Base-by-base conservation (phyloP, 73 alveolate species). In the Urostyla sp. region DNA sequence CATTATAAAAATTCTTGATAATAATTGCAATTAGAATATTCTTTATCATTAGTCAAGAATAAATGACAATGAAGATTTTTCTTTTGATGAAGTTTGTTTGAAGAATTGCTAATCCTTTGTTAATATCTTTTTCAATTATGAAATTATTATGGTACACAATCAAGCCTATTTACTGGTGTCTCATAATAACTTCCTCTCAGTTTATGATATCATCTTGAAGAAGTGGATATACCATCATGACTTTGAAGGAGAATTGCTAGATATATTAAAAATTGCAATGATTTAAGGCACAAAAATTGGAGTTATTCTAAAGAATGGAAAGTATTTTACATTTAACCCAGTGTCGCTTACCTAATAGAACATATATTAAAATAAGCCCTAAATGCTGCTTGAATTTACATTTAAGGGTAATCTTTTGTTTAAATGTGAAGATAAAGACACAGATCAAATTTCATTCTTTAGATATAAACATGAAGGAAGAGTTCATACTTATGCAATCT, bases 151-250 rank as follows among this genome's bases (percentile, higher is more conserved):
- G 5, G 8, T 35, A 6, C 2, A 30, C 21, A 32, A 36, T 4
- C 21, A 32, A 37, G 15, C 11, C 24, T 10, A 43, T 13, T 40
- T 57, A 43, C 6, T 63, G n/a, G 6, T 63, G 13, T 16, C 60
- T 28, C 79, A 63, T 63, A 60, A 60, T 0, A 63, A 63, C 15
- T 63, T 63, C 44, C 37, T 63, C 3, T 63, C 79, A 5, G 2
- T 63, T 1, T 63, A 21, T 24, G 60, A 63, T 30, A n/a, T 63
- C 6, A 6, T 63, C 5, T 57, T 43, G 5, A 1, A 6, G 45
- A 63, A 40, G n/a, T 63, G 79, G 79, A 27, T n/a, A 16, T 43
- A 31, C 28, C 79, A 63, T 63, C 15, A 43, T 16, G 59, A 63
- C 23, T 63, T 63, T 43, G 60, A 63, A 38, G 79, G 44, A 43